Conservation (phyloP, 23 red algal species). For the Gracilaria gracilis region DNA sequence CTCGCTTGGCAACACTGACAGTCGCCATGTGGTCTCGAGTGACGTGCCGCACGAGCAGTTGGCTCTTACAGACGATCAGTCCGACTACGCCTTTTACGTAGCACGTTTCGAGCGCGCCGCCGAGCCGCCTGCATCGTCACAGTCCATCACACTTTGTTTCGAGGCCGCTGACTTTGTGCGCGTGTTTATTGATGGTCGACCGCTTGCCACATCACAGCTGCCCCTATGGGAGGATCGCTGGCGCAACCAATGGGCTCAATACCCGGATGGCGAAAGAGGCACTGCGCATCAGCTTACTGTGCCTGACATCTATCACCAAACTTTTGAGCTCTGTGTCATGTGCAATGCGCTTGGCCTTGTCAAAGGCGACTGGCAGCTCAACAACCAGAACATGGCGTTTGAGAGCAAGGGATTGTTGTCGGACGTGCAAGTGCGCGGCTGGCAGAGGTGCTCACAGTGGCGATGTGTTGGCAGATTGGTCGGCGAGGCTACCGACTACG, state of each 20-base stretch:
- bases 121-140: neutral
- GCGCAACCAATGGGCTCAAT: constrained; percentile 82
- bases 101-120: constrained; percentile 10
- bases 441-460: constrained; percentile 1
- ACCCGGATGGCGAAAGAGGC: constrained; percentile 44
- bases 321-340: constrained; percentile 66
- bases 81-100: constrained; percentile 82
- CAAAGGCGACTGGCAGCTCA: constrained; percentile 97
- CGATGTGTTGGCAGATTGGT: constrained; percentile 30
- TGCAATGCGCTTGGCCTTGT: constrained; percentile 80
- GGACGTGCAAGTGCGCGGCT: constrained; percentile 32
- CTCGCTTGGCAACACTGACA: constrained; percentile 9
- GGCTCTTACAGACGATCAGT: constrained; percentile 52
- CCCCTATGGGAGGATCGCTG: constrained; percentile 92
- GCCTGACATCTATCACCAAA: neutral
- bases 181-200: constrained; percentile 62
- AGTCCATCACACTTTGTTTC: constrained; percentile 40
- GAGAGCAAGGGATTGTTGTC: constrained; percentile 85
- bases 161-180: constrained; percentile 76
- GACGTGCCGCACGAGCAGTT: constrained; percentile 59
- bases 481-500: neutral
- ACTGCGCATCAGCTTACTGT: constrained; percentile 26
- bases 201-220: constrained; percentile 31
- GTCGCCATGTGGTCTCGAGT: constrained; percentile 30
- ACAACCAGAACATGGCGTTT: constrained; percentile 73